Evolutionary conservation across 768 basidiomycete genomes (phyloP).

Genomic region (Xerocomellus dryophilus): DNA sequence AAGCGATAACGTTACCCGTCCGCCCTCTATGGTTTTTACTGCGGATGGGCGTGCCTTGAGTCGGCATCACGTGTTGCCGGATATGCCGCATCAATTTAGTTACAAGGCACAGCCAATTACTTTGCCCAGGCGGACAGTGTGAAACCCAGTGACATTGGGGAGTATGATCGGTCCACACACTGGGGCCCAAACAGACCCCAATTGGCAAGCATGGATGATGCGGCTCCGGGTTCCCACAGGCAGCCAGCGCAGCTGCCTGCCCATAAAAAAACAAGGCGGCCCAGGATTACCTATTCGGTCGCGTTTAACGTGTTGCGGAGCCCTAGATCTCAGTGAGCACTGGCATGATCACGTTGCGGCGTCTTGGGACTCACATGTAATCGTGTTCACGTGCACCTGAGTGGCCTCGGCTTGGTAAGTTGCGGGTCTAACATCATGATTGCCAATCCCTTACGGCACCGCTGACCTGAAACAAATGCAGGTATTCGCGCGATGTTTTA

Average conservation of each 20-base stretch:
- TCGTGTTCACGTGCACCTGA: slow-evolving; percentile 5
- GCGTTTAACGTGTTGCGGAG: slow-evolving; percentile 17
- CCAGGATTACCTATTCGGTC: slow-evolving; percentile 6
- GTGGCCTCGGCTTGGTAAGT: slow-evolving; percentile 8
- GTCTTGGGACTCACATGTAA: slow-evolving; percentile 16
- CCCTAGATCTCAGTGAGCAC: slow-evolving; percentile 15
- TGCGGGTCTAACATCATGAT: slow-evolving; percentile 25
- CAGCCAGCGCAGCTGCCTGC: slow-evolving; percentile 8
- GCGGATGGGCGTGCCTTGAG: slow-evolving; percentile 12
- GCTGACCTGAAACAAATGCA: slow-evolving; percentile 25
- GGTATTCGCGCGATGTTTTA: slow-evolving; percentile 20
- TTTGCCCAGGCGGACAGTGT: slow-evolving; percentile 23
- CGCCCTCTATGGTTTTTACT: no score
- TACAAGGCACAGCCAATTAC: slow-evolving; percentile 29
- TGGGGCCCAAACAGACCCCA: slow-evolving; percentile 1
- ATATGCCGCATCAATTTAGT: slow-evolving; percentile 30
- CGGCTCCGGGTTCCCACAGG: slow-evolving; percentile 11
- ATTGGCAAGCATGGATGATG: slow-evolving; percentile 1
- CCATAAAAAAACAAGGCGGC: slow-evolving; percentile 7
- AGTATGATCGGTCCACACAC: slow-evolving; percentile 7
- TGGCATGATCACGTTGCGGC: slow-evolving; percentile 16
- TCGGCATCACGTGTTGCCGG: slow-evolving; percentile 19
- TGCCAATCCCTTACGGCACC: slow-evolving; percentile 36
- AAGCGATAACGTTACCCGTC: no score
- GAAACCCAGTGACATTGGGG: slow-evolving; percentile 26